Conservation (phyloP, 2,329 filamentous ascomycete species). For the Claviceps sorghi region DNA sequence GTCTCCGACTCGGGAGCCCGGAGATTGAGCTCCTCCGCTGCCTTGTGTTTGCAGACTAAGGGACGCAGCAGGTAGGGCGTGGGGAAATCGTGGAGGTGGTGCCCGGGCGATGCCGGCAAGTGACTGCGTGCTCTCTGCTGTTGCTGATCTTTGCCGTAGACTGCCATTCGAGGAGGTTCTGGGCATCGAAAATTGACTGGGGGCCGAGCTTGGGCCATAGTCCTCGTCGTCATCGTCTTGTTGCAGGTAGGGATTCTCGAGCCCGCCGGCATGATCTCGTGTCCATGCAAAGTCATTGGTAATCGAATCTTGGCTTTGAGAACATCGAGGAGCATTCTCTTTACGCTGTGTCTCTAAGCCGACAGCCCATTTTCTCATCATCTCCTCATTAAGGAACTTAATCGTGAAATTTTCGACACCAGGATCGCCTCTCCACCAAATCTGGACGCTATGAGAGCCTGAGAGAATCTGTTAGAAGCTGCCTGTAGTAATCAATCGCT, state of each 20-base stretch:
- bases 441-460: constrained; percentile 92
- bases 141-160: constrained; percentile 61
- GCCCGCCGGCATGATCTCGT: constrained; percentile 44
- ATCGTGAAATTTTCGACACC: constrained; percentile 95
- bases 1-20: constrained; percentile 48
- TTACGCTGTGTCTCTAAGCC: constrained; percentile 66
- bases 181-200: constrained; percentile 22
- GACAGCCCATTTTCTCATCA: constrained; percentile 80
- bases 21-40: constrained; percentile 36
- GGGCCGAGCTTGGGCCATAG: constrained; percentile 21
- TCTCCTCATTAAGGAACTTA: constrained; percentile 80
- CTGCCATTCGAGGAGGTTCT: constrained; percentile 53
- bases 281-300: constrained; percentile 73
- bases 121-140: constrained; percentile 51
- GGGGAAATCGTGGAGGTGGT: constrained; percentile 57
- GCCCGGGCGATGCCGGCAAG: constrained; percentile 41
- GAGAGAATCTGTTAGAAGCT: constrained; percentile 14
- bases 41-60: constrained; percentile 55
- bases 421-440: constrained; percentile 96
- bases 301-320: constrained; percentile 29
- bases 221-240: constrained; percentile 50
- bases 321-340: constrained; percentile 37
- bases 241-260: constrained; percentile 71
- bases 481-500: background rate
- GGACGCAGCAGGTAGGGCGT: constrained; percentile 39